Evolutionary conservation across 176 grass and related monocot genomes (phyloP), one percentile per base, ranked within the genome.

Genomic region (Eragrostis curvula): DNA sequence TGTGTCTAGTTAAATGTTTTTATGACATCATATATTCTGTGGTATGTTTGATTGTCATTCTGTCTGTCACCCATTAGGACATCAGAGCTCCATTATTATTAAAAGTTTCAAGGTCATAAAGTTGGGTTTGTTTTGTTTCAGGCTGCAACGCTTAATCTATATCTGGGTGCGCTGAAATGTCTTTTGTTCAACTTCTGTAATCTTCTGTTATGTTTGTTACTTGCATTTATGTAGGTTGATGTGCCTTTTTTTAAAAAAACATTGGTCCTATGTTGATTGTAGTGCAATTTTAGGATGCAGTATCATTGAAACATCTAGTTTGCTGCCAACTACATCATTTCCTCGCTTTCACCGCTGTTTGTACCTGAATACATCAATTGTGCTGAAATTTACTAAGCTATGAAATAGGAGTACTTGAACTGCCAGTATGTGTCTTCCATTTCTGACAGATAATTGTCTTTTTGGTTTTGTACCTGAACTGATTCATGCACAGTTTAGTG

Each of bases 1-100:
- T 9, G 25, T 79, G 58, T 30, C 56, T 24, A 73, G 45, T 36
- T 56, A 21, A 70, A 52, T 44, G 12, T 51, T 69, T 78, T 78
- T 50, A 23, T 9, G 21, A 41, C 36, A 60, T 5, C 40, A 32
- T 42, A 9, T 77, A 60, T 16, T 85, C 66, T 83, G 49, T 16
- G 74, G n/a, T 79, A 71, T 71, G 2, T 77, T 43, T 25, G 46
- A 27, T 41, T 69, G 5, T 20, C 21, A 41, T 27, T 10, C 23
- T 66, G 16, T 21, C 32, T 36, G 32, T 36, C 32, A 39, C 16
- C 6, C 30, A 11, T 66, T 2, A 16, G 13, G 49, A 3, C 3
- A 17, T 15, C 28, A 21, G 30, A 1, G 15, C 16, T 8, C 21
- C 17, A 21, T 40, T 21, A 5, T 7, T 66, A 18, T 39, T 66